phyloP scores from a whole-genome alignment of 805 yeast species.

The Wickerhamiella allomyrinae region DNA sequence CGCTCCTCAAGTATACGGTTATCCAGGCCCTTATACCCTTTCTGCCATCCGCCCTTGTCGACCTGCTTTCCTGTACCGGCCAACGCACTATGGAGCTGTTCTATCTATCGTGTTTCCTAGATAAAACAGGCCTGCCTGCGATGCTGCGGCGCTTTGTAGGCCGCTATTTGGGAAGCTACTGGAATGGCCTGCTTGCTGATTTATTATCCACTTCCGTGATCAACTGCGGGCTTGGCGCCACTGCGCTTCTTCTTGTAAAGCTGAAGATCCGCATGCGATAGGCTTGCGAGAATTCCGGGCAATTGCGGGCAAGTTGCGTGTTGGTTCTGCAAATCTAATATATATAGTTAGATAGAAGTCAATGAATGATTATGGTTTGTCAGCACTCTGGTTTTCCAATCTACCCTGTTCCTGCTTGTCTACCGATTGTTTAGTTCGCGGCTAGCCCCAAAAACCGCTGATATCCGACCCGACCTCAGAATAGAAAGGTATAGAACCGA shows the following conservation, averaged over 20 bases:
- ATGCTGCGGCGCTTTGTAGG: neutral
- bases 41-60: constrained; percentile 16
- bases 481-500: too few relatives aligned
- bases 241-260: neutral
- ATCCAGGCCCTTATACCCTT: constrained; percentile 16
- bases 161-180: neutral
- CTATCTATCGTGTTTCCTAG: constrained; percentile 17
- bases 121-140: neutral
- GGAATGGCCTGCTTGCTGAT: neutral
- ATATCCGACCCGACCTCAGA: too few relatives aligned
- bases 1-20: constrained; percentile 21
- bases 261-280: neutral
- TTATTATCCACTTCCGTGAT: neutral
- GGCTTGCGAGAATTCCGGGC: too few relatives aligned
- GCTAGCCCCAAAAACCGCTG: too few relatives aligned
- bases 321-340: too few relatives aligned
- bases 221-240: neutral
- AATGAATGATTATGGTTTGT: too few relatives aligned
- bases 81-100: constrained; percentile 22
- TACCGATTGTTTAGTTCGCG: too few relatives aligned
- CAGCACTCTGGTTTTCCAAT: too few relatives aligned
- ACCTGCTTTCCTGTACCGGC: constrained; percentile 19
- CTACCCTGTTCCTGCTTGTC: too few relatives aligned
- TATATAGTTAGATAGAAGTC: too few relatives aligned
- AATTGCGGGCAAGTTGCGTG: too few relatives aligned